Conservation (phyloP, 352 stramenopile genomes). For the Globisporangium echinulatum region DNA sequence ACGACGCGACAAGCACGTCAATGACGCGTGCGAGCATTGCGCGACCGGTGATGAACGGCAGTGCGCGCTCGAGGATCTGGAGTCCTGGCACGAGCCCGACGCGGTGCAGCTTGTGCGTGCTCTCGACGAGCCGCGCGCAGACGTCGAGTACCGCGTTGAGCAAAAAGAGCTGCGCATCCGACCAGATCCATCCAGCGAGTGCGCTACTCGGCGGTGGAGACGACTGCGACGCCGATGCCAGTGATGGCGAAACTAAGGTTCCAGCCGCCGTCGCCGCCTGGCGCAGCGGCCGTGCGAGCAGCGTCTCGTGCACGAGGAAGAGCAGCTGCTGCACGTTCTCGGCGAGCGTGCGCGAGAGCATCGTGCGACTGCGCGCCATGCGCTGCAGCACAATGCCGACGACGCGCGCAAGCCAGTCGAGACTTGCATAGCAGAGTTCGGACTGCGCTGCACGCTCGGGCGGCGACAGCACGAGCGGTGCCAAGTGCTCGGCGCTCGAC, state of each 20-base stretch:
- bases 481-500: not conserved
- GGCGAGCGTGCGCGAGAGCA: slow-evolving; percentile 59
- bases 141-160: slow-evolving; percentile 72
- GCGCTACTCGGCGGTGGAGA: slow-evolving; percentile 7
- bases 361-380: slow-evolving; percentile 67
- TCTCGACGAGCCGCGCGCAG: slow-evolving; percentile 61
- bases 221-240: not conserved
- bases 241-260: not conserved
- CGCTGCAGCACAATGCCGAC: slow-evolving; percentile 69
- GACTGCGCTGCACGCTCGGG: slow-evolving; percentile 17
- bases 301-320: slow-evolving; percentile 56
- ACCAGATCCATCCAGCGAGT: slow-evolving; percentile 27
- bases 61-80: slow-evolving; percentile 50
- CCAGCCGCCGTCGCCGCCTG: not conserved
- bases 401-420: slow-evolving; percentile 65
- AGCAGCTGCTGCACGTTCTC: slow-evolving; percentile 80
- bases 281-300: slow-evolving; percentile 33
- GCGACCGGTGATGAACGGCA: slow-evolving; percentile 33
- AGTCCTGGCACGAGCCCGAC: slow-evolving; percentile 60
- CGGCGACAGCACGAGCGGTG: slow-evolving; percentile 7
- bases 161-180: slow-evolving; percentile 59
- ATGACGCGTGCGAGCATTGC: slow-evolving; percentile 54
- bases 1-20: slow-evolving; percentile 47
- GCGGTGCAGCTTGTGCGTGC: slow-evolving; percentile 72
- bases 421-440: slow-evolving; percentile 31